phyloP scores from a whole-genome alignment of 169 alveolate species.

The Plasmodium inui region DNA sequence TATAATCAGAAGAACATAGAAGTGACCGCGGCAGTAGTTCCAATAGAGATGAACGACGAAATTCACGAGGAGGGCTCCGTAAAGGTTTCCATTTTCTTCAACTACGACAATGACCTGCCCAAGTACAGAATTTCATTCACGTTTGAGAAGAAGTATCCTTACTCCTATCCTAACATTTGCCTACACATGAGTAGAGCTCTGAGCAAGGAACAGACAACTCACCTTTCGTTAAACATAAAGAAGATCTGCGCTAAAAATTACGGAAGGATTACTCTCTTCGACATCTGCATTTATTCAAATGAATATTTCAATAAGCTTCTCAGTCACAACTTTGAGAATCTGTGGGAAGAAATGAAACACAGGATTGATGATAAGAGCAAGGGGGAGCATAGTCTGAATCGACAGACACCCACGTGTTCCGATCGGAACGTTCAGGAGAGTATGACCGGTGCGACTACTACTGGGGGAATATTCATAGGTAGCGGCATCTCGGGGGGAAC shows the following conservation, averaged over 20 bases:
- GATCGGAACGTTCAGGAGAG: neutral
- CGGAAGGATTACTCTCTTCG: slow-evolving; percentile 65
- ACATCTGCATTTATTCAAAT: slow-evolving; percentile 24
- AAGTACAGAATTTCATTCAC: slow-evolving; percentile 34
- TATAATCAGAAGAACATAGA: slow-evolving; percentile 16
- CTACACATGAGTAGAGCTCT: slow-evolving; percentile 15
- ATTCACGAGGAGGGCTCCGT: slow-evolving; percentile 15
- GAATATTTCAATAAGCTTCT: slow-evolving; percentile 19
- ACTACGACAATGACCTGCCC: slow-evolving; percentile 23
- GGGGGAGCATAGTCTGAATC: neutral
- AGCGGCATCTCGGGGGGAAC: neutral
- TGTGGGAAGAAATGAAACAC: slow-evolving; percentile 70
- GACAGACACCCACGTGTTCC: neutral
- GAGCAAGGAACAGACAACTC: slow-evolving; percentile 28
- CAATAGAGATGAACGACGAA: slow-evolving; percentile 62
- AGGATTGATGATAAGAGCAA: slow-evolving; percentile 16
- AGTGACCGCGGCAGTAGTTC: neutral
- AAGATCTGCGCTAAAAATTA: slow-evolving; percentile 62
- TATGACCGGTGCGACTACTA: neutral
- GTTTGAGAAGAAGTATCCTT: slow-evolving; percentile 40
- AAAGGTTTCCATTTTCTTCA: slow-evolving; percentile 26
- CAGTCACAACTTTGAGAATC: slow-evolving; percentile 24
- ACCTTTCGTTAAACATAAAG: slow-evolving; percentile 6
- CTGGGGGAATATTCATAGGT: neutral
- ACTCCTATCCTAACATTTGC: slow-evolving; percentile 34